Evolutionary conservation across 2,329 filamentous ascomycete species (phyloP).

Genomic region (Diaporthe vaccinii): DNA sequence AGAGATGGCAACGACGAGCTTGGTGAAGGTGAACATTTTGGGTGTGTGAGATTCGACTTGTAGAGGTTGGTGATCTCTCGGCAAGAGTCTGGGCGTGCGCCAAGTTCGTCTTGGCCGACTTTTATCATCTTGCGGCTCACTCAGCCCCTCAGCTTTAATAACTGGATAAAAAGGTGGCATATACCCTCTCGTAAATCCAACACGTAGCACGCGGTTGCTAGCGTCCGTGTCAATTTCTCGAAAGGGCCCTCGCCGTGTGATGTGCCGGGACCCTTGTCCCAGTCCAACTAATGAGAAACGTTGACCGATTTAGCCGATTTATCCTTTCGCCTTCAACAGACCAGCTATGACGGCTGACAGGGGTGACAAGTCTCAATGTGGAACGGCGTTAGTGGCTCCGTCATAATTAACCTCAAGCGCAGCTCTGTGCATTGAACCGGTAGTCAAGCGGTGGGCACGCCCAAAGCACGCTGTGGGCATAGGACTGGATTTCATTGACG

Average conservation of each 20-base stretch:
- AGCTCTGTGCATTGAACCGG: not conserved
- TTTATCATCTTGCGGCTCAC: slow-evolving; percentile 23
- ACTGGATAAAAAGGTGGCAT: slow-evolving; percentile 2
- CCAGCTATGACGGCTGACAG: not conserved
- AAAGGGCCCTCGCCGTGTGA: not conserved
- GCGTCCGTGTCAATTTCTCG: not conserved
- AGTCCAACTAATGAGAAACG: slow-evolving; percentile 3
- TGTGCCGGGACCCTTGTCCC: slow-evolving; percentile 12
- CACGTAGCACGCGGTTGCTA: not conserved
- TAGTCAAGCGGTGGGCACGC: not conserved
- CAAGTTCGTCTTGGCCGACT: slow-evolving; percentile 20
- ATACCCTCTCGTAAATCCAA: slow-evolving; percentile 15
- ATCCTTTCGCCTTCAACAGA: not conserved
- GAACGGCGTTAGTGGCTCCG: slow-evolving; percentile 19
- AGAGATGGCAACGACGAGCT: slow-evolving; percentile 44
- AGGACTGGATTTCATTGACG: not conserved
- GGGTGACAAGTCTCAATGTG: not conserved
- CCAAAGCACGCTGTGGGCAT: not conserved
- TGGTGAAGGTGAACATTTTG: slow-evolving; percentile 46
- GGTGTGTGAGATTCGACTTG: not conserved
- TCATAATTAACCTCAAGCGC: slow-evolving; percentile 2
- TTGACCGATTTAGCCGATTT: not conserved
- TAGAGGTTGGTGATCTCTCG: slow-evolving; percentile 4
- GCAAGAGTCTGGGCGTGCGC: slow-evolving; percentile 14
- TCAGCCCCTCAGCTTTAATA: slow-evolving; percentile 23